Evolutionary conservation across 768 basidiomycete genomes (phyloP).

Genomic region (Artomyces pyxidatus): DNA sequence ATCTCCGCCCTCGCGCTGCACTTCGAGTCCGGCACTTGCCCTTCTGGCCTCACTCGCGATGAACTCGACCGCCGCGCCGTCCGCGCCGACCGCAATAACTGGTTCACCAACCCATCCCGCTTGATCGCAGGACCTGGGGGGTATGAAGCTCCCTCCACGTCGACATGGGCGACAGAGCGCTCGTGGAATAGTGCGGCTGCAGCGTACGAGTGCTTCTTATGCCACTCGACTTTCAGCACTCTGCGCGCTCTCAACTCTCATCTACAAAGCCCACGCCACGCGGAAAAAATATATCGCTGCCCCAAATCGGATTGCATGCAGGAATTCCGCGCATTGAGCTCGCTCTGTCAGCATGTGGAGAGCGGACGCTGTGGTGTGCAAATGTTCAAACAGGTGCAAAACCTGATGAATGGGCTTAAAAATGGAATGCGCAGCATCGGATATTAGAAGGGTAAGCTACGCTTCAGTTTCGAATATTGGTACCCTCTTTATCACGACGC

Average conservation of each 20-base stretch:
- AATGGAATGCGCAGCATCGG: not conserved
- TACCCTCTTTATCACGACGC: no score
- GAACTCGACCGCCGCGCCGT: conserved; percentile 33
- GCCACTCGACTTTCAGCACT: conserved; percentile 33
- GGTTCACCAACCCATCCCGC: conserved; percentile 50
- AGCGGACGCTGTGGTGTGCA: conserved; percentile 3
- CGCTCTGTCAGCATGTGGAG: conserved; percentile 2
- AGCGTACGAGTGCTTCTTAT: conserved; percentile 57
- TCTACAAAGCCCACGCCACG: conserved; percentile 43
- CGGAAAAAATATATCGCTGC: conserved; percentile 3
- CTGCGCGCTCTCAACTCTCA: conserved; percentile 51
- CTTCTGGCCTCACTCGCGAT: conserved; percentile 37
- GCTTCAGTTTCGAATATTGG: no score
- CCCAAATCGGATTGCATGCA: not conserved
- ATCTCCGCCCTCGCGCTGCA: conserved; percentile 51
- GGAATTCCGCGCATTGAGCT: conserved; percentile 2
- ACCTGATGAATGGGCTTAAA: not conserved
- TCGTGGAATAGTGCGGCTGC: conserved; percentile 35
- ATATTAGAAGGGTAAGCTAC: not conserved
- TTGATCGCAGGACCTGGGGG: conserved; percentile 32
- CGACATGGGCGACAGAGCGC: conserved; percentile 26
- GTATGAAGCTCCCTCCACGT: conserved; percentile 23
- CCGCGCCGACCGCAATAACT: conserved; percentile 33
- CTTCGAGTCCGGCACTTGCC: conserved; percentile 52
- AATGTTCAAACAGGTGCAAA: not conserved